Base-by-base conservation (phyloP, 129 eudicot species). In the Ambrosia artemisiifolia region DNA sequence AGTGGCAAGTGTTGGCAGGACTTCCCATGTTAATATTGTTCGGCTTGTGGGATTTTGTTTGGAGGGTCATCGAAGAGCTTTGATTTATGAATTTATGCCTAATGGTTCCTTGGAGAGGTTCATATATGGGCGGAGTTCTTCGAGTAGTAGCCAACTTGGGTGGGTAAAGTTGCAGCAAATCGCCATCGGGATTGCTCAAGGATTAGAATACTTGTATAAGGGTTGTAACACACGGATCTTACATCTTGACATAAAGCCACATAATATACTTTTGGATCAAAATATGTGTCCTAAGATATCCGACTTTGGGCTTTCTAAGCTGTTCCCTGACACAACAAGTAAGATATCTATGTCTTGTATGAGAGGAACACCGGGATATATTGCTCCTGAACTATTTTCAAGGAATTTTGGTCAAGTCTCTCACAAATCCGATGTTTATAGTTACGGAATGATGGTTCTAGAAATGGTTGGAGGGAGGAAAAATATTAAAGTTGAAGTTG, bases 231-330 rank as follows among this genome's bases (percentile, higher is more conserved):
- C 79, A 43, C 59, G 73, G 0, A 75, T 75, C 12, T 4, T 75
- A 63, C 84, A 80, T 65, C 75, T 80, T 1, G 84, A 80, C 67
- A 82, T 77, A 70, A 77, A 47, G 36, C 82, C 81, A 0, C 71
- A 77, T 18, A 77, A 70, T 14, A 77, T 77, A 49, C 72, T 70
- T 0, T 69, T 74, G 20, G 79, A 67, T 40, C 18, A 28, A 60
- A 43, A 80, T 7, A 74, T 80, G 0, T 24, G 61, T 59, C 83
- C 83, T 0, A 80, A 80, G 53, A 80, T 80, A 30, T 61, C 72
- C 2, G 75, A 68, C 17, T 80, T 67, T 68, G 83, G 85, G 20
- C 78, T 81, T 2, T 71, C 82, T 17, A 81, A 57, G 60, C 47
- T 75, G 1, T 64, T 36, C 36, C 53, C 51, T 0, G 17, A 69